Percentiles rank a stretch among this genome's conserved stretches.
phyloP scores from a whole-genome alignment of 2,329 filamentous ascomycete genomes.

The Aspergillus chevalieri region DNA sequence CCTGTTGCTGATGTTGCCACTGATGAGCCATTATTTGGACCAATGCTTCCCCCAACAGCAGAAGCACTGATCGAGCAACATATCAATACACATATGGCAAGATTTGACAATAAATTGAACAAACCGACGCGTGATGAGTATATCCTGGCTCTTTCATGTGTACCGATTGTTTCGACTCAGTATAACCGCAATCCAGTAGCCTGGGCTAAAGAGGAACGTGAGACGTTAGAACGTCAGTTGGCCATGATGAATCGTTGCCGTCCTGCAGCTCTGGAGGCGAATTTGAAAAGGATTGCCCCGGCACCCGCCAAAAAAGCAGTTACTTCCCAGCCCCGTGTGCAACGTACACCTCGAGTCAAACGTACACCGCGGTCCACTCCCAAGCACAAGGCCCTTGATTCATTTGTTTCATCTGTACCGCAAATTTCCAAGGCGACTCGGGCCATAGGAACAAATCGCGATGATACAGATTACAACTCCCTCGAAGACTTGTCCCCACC shows the following conservation, averaged over 20 bases:
- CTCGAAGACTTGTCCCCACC: constrained; percentile 70
- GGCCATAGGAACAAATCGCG: constrained; percentile 56
- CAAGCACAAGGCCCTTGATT: constrained; percentile 32
- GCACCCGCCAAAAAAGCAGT: constrained; percentile 28
- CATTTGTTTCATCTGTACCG: constrained; percentile 30
- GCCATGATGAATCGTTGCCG: constrained; percentile 36
- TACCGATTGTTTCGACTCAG: constrained; percentile 35
- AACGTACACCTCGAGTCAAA: constrained; percentile 28
- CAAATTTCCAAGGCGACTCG: constrained; percentile 39
- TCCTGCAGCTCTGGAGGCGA: constrained; percentile 21
- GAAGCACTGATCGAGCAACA: constrained; percentile 38
- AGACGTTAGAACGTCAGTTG: constrained; percentile 37
- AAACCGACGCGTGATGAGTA: constrained; percentile 42
- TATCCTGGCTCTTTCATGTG: constrained; percentile 38
- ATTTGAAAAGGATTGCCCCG: constrained; percentile 37
- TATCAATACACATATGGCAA: constrained; percentile 37
- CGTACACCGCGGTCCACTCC: constrained; percentile 38
- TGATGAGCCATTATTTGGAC: constrained; percentile 38
- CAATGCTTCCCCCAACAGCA: constrained; percentile 26
- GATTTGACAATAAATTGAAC: constrained; percentile 36
- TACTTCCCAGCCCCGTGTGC: constrained; percentile 21
- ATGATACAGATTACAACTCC: constrained; percentile 73
- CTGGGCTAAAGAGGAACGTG: constrained; percentile 38
- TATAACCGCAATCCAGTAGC: constrained; percentile 42
- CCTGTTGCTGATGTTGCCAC: constrained; percentile 24